Conservation (phyloP, 2,329 filamentous ascomycete species). For the Leptosphaerulina australis region DNA sequence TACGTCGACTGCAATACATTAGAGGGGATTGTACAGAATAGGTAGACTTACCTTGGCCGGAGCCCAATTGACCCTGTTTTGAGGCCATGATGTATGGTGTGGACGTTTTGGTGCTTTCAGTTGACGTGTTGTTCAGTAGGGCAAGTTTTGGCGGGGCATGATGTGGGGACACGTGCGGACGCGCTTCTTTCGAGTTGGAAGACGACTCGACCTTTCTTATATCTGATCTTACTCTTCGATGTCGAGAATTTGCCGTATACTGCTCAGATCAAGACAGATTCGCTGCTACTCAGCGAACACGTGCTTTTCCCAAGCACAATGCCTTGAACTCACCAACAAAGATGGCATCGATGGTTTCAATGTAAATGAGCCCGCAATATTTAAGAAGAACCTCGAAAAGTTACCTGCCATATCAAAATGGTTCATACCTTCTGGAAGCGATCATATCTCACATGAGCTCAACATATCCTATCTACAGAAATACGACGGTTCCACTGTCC, state of each 20-base stretch:
- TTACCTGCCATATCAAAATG: constrained; percentile 43
- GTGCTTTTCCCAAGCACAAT: constrained; percentile 19
- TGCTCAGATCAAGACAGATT: neutral
- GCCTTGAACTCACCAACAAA: constrained; percentile 9
- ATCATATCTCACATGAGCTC: constrained; percentile 20
- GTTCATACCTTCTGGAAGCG: constrained; percentile 27
- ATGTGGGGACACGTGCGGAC: constrained; percentile 32
- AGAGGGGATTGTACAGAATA: neutral
- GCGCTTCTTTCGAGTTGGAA: constrained; percentile 22
- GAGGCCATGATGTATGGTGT: constrained; percentile 29
- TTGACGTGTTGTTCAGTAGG: constrained; percentile 20
- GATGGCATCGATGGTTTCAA: constrained; percentile 25
- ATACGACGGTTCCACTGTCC: constrained; percentile 59
- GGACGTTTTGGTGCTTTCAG: constrained; percentile 9
- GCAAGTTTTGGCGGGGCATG: constrained; percentile 32
- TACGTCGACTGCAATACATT: constrained; percentile 62
- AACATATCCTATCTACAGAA: constrained; percentile 39
- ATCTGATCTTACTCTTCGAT: constrained; percentile 12
- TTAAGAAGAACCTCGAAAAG: constrained; percentile 27
- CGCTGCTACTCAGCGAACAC: constrained; percentile 18
- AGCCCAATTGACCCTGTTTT: constrained; percentile 35
- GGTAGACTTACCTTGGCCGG: constrained; percentile 37
- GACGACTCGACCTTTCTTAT: constrained; percentile 8
- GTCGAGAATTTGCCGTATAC: constrained; percentile 4
- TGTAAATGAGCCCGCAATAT: constrained; percentile 27